Conservation (phyloP, 805 yeast genomes). For the Kuraishia ogatae region DNA sequence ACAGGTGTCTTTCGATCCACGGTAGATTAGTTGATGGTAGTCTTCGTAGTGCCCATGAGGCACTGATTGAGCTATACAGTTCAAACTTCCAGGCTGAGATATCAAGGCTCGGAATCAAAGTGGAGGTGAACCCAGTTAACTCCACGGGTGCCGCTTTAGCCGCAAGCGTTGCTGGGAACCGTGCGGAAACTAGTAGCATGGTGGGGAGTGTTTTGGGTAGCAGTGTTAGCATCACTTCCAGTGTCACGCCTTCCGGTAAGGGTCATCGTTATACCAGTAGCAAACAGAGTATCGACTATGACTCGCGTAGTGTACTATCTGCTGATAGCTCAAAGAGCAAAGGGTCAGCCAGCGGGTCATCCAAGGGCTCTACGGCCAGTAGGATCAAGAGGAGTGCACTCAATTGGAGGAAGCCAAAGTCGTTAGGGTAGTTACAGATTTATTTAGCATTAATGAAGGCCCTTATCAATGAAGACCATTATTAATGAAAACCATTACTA, state of each 20-base stretch:
- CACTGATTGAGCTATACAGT: conserved; percentile 52
- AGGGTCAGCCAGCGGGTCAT: background rate
- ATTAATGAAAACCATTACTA: too few relatives aligned
- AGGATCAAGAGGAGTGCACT: background rate
- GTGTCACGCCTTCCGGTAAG: background rate
- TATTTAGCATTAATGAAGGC: too few relatives aligned
- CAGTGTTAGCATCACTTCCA: background rate
- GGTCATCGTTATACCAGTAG: background rate
- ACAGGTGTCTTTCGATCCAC: conserved; percentile 61
- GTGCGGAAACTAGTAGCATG: background rate
- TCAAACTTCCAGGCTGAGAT: conserved; percentile 67
- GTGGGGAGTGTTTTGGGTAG: background rate
- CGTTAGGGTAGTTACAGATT: background rate
- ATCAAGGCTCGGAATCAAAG: conserved; percentile 24
- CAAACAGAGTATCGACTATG: background rate
- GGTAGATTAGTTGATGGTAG: conserved; percentile 49
- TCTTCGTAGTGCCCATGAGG: conserved; percentile 58
- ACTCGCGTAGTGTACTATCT: background rate
- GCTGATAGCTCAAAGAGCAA: background rate
- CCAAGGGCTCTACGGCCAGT: background rate
- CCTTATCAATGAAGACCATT: too few relatives aligned
- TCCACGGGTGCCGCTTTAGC: background rate
- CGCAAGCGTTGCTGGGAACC: background rate
- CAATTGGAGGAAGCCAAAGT: background rate
- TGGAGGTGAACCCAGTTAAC: background rate